Base-by-base conservation (phyloP, 768 basidiomycete genomes). In the Russula sp. region DNA sequence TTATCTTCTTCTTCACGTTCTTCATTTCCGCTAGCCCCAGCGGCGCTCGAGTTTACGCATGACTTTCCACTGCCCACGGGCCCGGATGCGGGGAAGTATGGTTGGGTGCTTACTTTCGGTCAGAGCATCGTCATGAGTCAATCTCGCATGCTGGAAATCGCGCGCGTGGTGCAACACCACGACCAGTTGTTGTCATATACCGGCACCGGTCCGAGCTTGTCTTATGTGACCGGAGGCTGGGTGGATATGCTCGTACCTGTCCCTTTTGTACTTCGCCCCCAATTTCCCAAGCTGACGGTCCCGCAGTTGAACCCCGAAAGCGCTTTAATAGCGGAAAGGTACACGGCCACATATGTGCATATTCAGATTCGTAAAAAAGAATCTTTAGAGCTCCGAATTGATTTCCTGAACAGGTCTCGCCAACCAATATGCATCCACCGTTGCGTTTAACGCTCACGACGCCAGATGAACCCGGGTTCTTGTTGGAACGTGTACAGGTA, bases 71-170 rank as follows among this genome's bases (percentile, higher is more conserved):
- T 79, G 45, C 69, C 69, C 10, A 58, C 70, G 29, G 72, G 68
- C 62, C 20, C 71, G 68, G 54, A 71, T 25, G 66, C 70, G 29
- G 66, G 74, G 53, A 56, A 69, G 60, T 67, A 69, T 66, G 74
- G 78, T 1, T 91, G 90, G 87, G 75, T 84, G 13, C 79, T 92
- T 25, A 87, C 90, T 69, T 90, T 92, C 67, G 88, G 87, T 1
- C 77, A 77, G 22, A 89, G 90, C 22, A 70, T 91, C 47, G 82
- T 90, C 14, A 81, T 90, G 77, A 85, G 82, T 64, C 88, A 90
- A 71, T 79, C 80, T 20, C 79, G 86, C 50, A 82, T 91, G 81
- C 79, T 81, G 59, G 87, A 86, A 45, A 85, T 92, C 56, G 88
- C 88, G 66, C 73, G 79, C 9, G 76, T 86, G 3, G 75, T 87